Conservation (phyloP, 2,329 filamentous ascomycete genomes). For the Talaromyces sp. region DNA sequence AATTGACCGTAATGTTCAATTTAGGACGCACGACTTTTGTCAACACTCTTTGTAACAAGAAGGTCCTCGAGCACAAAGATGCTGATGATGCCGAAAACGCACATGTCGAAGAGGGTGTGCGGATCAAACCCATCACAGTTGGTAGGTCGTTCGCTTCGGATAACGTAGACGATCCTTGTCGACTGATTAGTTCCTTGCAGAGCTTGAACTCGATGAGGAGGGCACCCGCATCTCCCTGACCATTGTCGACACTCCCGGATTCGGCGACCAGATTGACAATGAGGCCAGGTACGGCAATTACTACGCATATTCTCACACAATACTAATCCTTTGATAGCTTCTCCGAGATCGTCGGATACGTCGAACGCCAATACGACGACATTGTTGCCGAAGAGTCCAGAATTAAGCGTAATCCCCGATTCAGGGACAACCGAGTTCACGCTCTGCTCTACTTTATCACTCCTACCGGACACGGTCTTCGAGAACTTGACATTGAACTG, state of each 20-base stretch:
- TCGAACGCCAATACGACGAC: slow-evolving; percentile 98
- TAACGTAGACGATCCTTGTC: neutral
- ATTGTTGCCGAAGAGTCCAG: slow-evolving; percentile 98
- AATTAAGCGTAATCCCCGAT: slow-evolving; percentile 99
- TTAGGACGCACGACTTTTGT: slow-evolving; percentile 95
- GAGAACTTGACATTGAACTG: slow-evolving; percentile 97
- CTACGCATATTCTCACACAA: neutral
- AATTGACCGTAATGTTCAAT: neutral
- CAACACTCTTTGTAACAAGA: slow-evolving; percentile 96
- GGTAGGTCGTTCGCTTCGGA: slow-evolving; percentile 54
- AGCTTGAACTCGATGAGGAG: slow-evolving; percentile 95
- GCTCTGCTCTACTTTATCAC: slow-evolving; percentile 99
- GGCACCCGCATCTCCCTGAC: slow-evolving; percentile 96
- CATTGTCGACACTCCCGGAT: slow-evolving; percentile 96
- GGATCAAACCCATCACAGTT: slow-evolving; percentile 97
- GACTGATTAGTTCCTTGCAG: slow-evolving; percentile 43
- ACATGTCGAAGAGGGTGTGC: slow-evolving; percentile 91
- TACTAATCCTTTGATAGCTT: slow-evolving; percentile 55
- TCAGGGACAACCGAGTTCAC: slow-evolving; percentile 98
- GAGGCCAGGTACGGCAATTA: slow-evolving; percentile 72
- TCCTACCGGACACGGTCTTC: slow-evolving; percentile 92
- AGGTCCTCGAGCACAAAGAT: slow-evolving; percentile 85
- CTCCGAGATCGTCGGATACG: slow-evolving; percentile 93
- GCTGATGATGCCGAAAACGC: slow-evolving; percentile 82
- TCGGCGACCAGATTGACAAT: slow-evolving; percentile 98